A percentile compares a stretch with the other conserved stretches of the same genome.
Conservation (phyloP, 257 asterid species). For the Phtheirospermum japonicum region DNA sequence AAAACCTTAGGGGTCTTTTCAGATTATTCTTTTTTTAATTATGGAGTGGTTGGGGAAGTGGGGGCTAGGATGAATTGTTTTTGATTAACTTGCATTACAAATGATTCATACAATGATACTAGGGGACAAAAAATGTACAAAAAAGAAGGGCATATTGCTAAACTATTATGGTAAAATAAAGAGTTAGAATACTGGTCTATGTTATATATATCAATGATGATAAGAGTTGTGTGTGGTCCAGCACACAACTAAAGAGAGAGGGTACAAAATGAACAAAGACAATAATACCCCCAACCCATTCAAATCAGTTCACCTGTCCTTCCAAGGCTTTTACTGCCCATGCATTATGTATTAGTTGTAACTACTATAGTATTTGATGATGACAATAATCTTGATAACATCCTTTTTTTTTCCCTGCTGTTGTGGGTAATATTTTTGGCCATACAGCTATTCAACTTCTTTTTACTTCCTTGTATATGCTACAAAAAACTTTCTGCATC, state of each 20-base stretch:
- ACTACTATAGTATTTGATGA: constrained; percentile 52
- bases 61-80: too few relatives aligned
- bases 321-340: constrained; percentile 27
- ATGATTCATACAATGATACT: background rate
- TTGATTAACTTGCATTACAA: background rate
- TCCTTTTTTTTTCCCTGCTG: constrained; percentile 54
- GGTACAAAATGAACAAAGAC: constrained; percentile 48
- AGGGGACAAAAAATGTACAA: background rate
- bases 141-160: constrained; percentile 24
- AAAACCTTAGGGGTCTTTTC: background rate
- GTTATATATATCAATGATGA: constrained; percentile 25
- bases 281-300: constrained; percentile 49
- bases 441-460: constrained; percentile 49
- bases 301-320: constrained; percentile 70
- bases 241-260: constrained; percentile 59
- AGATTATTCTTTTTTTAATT: too few relatives aligned
- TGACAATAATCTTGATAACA: constrained; percentile 62
- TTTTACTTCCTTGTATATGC: constrained; percentile 50
- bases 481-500: constrained; percentile 69
- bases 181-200: constrained; percentile 34
- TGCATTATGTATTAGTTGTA: constrained; percentile 64
- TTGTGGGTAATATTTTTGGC: constrained; percentile 40
- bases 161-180: constrained; percentile 28
- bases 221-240: constrained; percentile 56
- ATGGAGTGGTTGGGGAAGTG: too few relatives aligned